Conservation (phyloP, 208 protist genomes). For the Leishmania lainsoni region DNA sequence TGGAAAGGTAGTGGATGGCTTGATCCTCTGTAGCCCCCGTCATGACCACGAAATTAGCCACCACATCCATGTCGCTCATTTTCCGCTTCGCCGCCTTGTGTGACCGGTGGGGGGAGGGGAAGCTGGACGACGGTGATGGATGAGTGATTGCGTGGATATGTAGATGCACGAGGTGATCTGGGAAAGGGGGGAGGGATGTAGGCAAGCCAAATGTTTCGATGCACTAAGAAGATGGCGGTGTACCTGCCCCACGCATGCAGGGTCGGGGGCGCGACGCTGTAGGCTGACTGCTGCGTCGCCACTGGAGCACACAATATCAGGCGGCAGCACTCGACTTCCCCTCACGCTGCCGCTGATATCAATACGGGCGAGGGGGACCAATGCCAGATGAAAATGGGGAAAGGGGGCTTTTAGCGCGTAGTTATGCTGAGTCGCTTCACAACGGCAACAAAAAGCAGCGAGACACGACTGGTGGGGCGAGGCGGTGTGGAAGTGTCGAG, state of each 20-base stretch:
- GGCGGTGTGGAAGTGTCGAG: neutral
- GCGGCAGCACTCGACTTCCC: neutral
- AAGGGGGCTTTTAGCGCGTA: neutral
- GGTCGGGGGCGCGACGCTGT: neutral
- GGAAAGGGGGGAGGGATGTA: neutral
- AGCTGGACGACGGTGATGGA: neutral
- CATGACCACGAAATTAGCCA: slow-evolving; percentile 78
- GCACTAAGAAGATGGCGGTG: neutral
- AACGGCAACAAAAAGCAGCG: neutral
- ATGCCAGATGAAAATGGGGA: neutral
- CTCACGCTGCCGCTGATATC: neutral
- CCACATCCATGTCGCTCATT: slow-evolving; percentile 58
- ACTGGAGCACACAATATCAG: neutral
- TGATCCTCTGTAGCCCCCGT: slow-evolving; percentile 53
- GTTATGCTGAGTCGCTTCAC: neutral
- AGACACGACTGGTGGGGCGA: neutral
- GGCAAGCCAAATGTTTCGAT: neutral
- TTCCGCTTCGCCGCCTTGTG: neutral
- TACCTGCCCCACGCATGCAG: neutral
- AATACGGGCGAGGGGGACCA: neutral
- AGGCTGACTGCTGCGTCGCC: neutral
- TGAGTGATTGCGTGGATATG: neutral
- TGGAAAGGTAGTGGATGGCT: slow-evolving; percentile 61
- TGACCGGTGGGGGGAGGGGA: too few relatives aligned
- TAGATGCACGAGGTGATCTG: neutral